phyloP scores from a whole-genome alignment of 495 filamentous ascomycete species.

The Aspergillus sclerotioniger region DNA sequence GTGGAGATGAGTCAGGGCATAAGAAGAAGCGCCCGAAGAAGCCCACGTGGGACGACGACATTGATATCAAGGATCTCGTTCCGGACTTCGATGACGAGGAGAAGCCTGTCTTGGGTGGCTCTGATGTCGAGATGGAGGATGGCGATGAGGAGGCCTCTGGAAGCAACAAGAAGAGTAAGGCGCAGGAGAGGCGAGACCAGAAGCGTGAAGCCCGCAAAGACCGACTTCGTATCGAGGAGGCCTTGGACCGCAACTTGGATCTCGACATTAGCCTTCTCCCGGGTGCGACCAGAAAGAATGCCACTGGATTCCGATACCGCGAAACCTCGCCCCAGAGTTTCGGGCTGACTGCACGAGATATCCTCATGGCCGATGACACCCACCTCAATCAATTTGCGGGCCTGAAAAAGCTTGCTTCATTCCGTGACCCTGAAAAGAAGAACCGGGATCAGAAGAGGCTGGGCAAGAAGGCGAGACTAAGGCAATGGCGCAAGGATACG shows the following conservation, averaged over 20 bases:
- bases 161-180: slow-evolving; percentile 59
- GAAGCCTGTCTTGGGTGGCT: slow-evolving; percentile 52
- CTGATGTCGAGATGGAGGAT: slow-evolving; percentile 51
- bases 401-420: slow-evolving; percentile 89
- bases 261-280: slow-evolving; percentile 61
- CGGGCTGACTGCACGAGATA: slow-evolving; percentile 84
- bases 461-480: slow-evolving; percentile 84
- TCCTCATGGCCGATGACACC: slow-evolving; percentile 83
- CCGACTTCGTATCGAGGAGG: slow-evolving; percentile 75
- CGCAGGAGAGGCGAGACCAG: slow-evolving; percentile 63
- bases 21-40: slow-evolving; percentile 74
- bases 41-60: slow-evolving; percentile 94
- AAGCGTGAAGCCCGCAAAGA: slow-evolving; percentile 76
- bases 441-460: slow-evolving; percentile 78
- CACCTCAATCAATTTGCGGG: slow-evolving; percentile 89
- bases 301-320: slow-evolving; percentile 77
- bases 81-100: slow-evolving; percentile 70
- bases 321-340: slow-evolving; percentile 89
- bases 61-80: slow-evolving; percentile 89
- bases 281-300: slow-evolving; percentile 52
- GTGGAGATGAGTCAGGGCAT: slow-evolving; percentile 38
- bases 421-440: slow-evolving; percentile 86
- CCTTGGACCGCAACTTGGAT: slow-evolving; percentile 81
- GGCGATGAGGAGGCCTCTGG: slow-evolving; percentile 34
- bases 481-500: slow-evolving; percentile 88